Evolutionary conservation across 108 stramenopile genomes (phyloP), one percentile per base, ranked within the genome.

Genomic region (Cylindrotheca closterium): DNA sequence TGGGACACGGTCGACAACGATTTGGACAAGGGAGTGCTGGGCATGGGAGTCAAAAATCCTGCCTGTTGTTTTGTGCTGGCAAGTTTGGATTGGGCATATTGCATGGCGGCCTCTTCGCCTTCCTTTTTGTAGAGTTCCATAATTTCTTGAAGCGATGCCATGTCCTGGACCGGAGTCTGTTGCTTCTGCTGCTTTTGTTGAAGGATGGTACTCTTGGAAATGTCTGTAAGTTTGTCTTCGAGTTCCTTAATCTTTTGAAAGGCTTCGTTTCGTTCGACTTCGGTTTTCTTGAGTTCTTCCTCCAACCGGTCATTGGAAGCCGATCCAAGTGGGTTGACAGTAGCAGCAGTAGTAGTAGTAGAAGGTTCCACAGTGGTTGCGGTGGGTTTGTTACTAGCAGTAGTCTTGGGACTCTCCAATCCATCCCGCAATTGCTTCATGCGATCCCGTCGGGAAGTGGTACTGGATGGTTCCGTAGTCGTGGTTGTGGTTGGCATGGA

Each of bases 61-160:
- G 29, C 23, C 23, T 18, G 55, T 15, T 42, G 7, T 42, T 42
- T 15, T 42, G 7, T 7, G 15, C 30, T 28, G 4, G 31, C 47
- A 0, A 52, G 56, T 70, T 74, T 62, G 23, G 47, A 34, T 17
- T 68, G 47, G 10, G 77, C 77, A 73, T 73, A 79, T 42, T 75
- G 29, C n/a, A 77, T 32, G 8, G 76, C 80, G 1, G 65, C 73
- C 42, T 54, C 48, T 48, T 68, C 72, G 1, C 80, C 80, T 19
- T 82, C 30, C 5, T 23, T 45, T 24, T 79, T 61, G 31, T 63
- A 65, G 23, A 75, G 52, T 1, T 74, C 51, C 30, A 82, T 31
- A 26, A 82, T 48, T 31, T 50, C 45, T 32, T 78, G 52, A 2
- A 74, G 42, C 15, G 57, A 17, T 42, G 37, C 15, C 37, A 42